phyloP scores from a whole-genome alignment of 495 filamentous ascomycete genomes.

The Penicillium malachiteum region DNA sequence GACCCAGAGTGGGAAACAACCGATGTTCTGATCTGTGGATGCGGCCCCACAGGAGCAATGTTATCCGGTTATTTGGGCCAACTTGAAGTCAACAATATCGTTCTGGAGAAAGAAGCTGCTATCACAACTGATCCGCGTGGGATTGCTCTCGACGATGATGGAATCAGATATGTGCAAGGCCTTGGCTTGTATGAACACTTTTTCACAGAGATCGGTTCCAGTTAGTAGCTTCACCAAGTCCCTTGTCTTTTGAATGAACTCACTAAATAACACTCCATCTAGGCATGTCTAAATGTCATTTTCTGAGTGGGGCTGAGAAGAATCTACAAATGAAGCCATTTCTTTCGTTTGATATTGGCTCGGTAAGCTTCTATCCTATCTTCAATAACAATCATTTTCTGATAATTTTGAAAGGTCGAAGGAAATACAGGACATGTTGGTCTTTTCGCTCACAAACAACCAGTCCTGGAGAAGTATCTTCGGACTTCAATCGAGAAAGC shows the following conservation, averaged over 20 bases:
- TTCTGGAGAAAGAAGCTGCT: conserved; percentile 44
- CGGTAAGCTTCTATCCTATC: conserved; percentile 1
- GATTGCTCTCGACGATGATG: conserved; percentile 51
- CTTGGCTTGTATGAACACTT: conserved; percentile 44
- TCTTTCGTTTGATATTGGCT: conserved; percentile 8
- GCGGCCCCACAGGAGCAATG: conserved; percentile 39
- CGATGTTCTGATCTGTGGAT: conserved; percentile 41
- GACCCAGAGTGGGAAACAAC: conserved; percentile 22
- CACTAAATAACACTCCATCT: neutral
- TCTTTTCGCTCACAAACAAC: conserved; percentile 12
- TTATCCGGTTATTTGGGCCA: conserved; percentile 34
- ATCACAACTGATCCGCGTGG: conserved; percentile 53
- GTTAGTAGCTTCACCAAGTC: conserved; percentile 11
- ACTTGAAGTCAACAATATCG: conserved; percentile 24
- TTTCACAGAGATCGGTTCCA: conserved; percentile 31
- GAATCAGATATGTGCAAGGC: conserved; percentile 45
- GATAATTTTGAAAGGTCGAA: conserved; percentile 11
- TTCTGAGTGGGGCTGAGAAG: conserved; percentile 23
- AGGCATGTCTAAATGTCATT: conserved; percentile 30
- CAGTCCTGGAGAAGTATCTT: conserved; percentile 30
- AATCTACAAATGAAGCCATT: conserved; percentile 3
- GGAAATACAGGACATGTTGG: conserved; percentile 16
- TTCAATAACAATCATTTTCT: neutral
- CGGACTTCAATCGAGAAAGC: conserved; percentile 22
- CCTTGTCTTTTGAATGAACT: neutral